phyloP scores from a whole-genome alignment of 108 stramenopile genomes.

The Bacterosira constricta region DNA sequence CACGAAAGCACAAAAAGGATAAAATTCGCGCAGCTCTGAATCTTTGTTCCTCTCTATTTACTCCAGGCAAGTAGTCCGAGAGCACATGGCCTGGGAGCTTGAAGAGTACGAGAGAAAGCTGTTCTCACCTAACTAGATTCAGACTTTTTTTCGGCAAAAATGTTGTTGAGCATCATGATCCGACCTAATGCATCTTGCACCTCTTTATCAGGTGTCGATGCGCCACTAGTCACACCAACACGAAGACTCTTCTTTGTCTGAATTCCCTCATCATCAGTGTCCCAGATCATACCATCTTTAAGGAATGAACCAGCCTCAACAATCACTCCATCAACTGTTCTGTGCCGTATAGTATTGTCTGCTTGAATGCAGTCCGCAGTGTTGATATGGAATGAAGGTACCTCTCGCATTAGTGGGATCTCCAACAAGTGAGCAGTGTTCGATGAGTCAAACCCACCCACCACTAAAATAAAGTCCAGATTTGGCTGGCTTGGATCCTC shows the following conservation, averaged over 20 bases:
- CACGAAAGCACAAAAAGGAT: too few species aligned
- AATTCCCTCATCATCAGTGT: constrained; percentile 49
- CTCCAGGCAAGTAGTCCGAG: too few species aligned
- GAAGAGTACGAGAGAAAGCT: too few species aligned
- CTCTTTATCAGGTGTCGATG: constrained; percentile 90
- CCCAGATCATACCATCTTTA: constrained; percentile 80
- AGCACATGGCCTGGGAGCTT: too few species aligned
- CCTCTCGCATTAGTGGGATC: constrained; percentile 82
- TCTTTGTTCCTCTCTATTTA: too few species aligned
- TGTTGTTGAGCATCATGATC: constrained; percentile 84
- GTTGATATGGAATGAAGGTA: constrained; percentile 94
- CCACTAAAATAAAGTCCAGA: constrained; percentile 94
- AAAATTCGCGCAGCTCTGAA: too few species aligned
- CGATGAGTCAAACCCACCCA: constrained; percentile 96
- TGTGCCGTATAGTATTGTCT: constrained; percentile 89
- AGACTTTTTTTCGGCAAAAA: too few species aligned
- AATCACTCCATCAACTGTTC: constrained; percentile 82
- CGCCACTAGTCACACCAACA: constrained; percentile 96
- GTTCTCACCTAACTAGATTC: too few species aligned
- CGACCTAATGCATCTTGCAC: constrained; percentile 86
- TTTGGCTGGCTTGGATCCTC: constrained; percentile 65
- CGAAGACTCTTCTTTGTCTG: constrained; percentile 70
- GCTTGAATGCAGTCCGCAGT: constrained; percentile 85
- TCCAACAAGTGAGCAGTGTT: constrained; percentile 96
- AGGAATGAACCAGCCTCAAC: too few species aligned